Conservation (phyloP, 179 eudicot genomes). For the Carnegiea gigantea region DNA sequence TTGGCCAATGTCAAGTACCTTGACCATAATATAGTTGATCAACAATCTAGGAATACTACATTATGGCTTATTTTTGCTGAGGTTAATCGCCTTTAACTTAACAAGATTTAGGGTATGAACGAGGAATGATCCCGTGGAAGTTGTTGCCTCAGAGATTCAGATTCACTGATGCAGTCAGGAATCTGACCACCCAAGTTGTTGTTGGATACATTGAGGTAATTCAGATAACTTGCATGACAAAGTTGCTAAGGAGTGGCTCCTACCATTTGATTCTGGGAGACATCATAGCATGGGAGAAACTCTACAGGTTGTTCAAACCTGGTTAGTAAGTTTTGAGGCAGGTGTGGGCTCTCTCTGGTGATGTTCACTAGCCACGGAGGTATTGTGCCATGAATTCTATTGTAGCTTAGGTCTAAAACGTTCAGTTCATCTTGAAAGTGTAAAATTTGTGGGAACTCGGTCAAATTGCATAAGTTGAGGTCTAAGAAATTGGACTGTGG, state of each 20-base stretch:
- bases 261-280: constrained; percentile 15
- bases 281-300: constrained; percentile 16
- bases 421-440: constrained; percentile 18
- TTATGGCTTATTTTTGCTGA: no score
- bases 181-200: no score
- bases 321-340: neutral
- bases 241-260: constrained; percentile 20
- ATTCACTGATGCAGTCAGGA: neutral
- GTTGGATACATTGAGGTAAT: constrained; percentile 23
- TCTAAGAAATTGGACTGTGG: neutral
- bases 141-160: constrained; percentile 20
- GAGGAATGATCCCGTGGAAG: constrained; percentile 8
- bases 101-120: no score
- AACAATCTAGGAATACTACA: constrained; percentile 10
- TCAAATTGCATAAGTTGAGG: constrained; percentile 27
- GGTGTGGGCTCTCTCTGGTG: neutral
- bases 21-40: neutral
- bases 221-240: constrained; percentile 13
- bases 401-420: neutral
- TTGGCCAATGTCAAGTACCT: neutral
- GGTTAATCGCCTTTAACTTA: no score
- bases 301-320: constrained; percentile 18
- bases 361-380: constrained; percentile 28
- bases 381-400: constrained; percentile 23
- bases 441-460: constrained; percentile 29